These are phyloP conservation scores for Macrotyloma uniflorum DNA, from an alignment of 306 rosid genomes.

Conservation along the genomic window DNA sequence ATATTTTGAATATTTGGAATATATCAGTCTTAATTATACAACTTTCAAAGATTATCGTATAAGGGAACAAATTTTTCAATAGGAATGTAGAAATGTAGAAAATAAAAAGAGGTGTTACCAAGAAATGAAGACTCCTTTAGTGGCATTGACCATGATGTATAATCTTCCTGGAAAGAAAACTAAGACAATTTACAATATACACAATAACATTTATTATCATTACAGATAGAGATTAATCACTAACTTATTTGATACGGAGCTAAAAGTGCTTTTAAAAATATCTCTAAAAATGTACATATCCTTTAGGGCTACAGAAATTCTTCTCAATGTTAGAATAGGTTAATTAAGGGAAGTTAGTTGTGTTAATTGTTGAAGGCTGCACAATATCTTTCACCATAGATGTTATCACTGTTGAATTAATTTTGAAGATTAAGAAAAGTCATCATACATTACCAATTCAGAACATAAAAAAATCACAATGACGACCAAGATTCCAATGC, in stretches of 20 bases:
- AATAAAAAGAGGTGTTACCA: constrained; percentile 32
- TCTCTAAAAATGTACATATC: too few relatives aligned
- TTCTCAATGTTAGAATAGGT: too few relatives aligned
- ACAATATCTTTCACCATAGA: too few relatives aligned
- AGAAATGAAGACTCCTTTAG: constrained; percentile 55
- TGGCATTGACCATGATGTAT: constrained; percentile 54
- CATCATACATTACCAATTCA: too few relatives aligned
- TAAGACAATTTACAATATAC: background rate
- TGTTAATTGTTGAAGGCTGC: too few relatives aligned
- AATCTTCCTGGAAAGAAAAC: constrained; percentile 31
- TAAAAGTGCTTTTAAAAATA: too few relatives aligned
- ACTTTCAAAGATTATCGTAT: background rate
- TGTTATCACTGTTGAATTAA: too few relatives aligned
- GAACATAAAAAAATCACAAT: too few relatives aligned
- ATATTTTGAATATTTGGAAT: background rate
- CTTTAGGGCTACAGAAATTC: background rate
- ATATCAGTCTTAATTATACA: background rate
- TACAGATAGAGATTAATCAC: background rate
- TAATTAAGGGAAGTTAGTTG: too few relatives aligned
- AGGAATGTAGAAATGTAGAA: background rate
- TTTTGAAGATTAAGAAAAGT: too few relatives aligned
- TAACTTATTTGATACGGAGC: too few relatives aligned
- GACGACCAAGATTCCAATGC: too few relatives aligned
- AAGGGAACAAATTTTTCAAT: background rate
- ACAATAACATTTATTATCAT: background rate